These are phyloP conservation scores for Capsicum pubescens DNA, from an alignment of 257 asterid genomes.

Conservation along the genomic window DNA sequence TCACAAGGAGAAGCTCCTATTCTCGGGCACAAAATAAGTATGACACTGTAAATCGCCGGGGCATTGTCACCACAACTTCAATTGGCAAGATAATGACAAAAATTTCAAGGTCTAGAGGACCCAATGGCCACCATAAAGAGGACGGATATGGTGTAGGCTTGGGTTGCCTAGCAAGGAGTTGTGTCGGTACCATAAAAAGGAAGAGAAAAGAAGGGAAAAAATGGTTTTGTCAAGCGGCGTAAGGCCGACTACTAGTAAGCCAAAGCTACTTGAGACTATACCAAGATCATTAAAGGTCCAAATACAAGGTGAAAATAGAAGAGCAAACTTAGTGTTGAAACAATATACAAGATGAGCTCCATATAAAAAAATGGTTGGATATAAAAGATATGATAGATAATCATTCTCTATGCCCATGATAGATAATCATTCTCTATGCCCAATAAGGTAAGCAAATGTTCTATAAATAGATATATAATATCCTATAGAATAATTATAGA, in stretches of 20 bases:
- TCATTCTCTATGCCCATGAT: background rate
- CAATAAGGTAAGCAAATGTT: background rate
- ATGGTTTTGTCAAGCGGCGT: background rate
- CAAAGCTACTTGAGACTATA: constrained; percentile 4
- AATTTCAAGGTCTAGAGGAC: background rate
- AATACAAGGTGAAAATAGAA: background rate
- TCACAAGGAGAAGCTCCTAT: background rate
- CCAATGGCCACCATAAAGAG: constrained; percentile 16
- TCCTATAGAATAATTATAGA: background rate
- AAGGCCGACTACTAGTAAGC: background rate
- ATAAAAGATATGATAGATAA: background rate
- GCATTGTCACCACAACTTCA: too few relatives aligned
- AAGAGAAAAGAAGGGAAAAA: background rate
- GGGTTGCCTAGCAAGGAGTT: background rate
- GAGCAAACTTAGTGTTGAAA: constrained; percentile 3
- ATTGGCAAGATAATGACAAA: background rate
- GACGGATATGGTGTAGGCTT: constrained; percentile 11
- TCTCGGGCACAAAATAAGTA: too few relatives aligned
- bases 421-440: background rate
- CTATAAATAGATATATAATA: background rate
- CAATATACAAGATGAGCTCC: background rate
- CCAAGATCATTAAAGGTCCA: background rate
- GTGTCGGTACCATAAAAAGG: background rate
- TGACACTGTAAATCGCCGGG: too few relatives aligned
- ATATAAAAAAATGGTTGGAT: background rate